phyloP scores from a whole-genome alignment of 2,329 filamentous ascomycete genomes.

The Aspergillus sp. region DNA sequence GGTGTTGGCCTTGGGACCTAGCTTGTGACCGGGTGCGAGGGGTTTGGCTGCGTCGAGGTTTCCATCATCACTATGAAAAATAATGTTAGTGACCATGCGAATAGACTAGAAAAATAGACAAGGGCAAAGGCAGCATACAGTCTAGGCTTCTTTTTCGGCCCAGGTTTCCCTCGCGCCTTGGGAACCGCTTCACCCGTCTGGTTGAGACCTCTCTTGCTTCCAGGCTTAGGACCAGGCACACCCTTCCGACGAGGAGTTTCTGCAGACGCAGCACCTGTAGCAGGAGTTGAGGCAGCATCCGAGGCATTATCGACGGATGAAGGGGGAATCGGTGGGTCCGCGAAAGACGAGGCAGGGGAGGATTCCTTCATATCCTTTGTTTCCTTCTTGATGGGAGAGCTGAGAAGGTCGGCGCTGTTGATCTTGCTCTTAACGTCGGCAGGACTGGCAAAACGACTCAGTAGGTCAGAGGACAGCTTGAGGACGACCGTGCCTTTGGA shows the following conservation, averaged over 20 bases:
- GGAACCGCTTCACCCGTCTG: constrained; percentile 55
- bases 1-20: constrained; percentile 93
- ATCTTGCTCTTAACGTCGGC: constrained; percentile 17
- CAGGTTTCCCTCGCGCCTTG: constrained; percentile 80
- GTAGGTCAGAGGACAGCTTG: constrained; percentile 32
- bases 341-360: constrained; percentile 33
- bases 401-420: constrained; percentile 13
- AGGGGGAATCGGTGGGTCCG: constrained; percentile 27
- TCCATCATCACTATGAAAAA: constrained; percentile 44
- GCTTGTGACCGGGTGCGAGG: constrained; percentile 61
- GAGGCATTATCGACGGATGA: constrained; percentile 39
- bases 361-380: constrained; percentile 15
- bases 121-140: constrained; percentile 60
- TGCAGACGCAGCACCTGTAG: constrained; percentile 30
- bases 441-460: constrained; percentile 30
- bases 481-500: constrained; percentile 33
- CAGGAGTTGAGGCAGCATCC: constrained; percentile 36
- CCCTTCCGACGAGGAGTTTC: constrained; percentile 69
- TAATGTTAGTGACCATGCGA: constrained; percentile 1
- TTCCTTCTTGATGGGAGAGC: constrained; percentile 16
- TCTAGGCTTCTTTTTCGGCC: constrained; percentile 93
- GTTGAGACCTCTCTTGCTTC: constrained; percentile 53
- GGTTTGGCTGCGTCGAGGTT: constrained; percentile 38
- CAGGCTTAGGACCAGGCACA: constrained; percentile 63
- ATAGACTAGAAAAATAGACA: not conserved